Conservation (phyloP, 805 yeast genomes). For the Wickerhamomyces strasburgensis region DNA sequence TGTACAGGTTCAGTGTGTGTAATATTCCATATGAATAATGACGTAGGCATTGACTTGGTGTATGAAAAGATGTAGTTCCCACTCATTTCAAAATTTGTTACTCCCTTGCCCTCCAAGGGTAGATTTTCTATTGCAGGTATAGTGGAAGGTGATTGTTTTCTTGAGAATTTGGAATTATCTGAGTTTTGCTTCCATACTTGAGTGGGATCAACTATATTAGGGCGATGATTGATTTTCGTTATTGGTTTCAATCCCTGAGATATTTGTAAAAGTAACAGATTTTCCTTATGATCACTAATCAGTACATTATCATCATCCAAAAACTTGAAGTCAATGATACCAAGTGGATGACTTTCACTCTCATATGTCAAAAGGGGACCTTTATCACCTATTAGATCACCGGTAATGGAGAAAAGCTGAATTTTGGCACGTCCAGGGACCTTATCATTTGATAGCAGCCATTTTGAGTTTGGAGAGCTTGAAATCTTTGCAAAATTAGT, state of each 20-base stretch:
- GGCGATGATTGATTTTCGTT: slow-evolving; percentile 1
- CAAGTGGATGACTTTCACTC: slow-evolving; percentile 10
- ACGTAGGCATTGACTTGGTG: slow-evolving; percentile 13
- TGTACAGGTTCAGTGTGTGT: slow-evolving; percentile 2
- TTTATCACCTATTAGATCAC: slow-evolving; percentile 3
- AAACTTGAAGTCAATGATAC: slow-evolving; percentile 6
- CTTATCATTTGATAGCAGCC: slow-evolving; percentile 11
- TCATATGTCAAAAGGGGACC: slow-evolving; percentile 8
- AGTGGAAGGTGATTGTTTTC: slow-evolving; percentile 1
- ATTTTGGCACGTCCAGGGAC: slow-evolving; percentile 5
- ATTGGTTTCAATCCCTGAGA: slow-evolving; percentile 7
- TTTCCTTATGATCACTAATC: slow-evolving; percentile 16
- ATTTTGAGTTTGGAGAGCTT: slow-evolving; percentile 9
- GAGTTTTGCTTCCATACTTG: slow-evolving; percentile 12
- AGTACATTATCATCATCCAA: slow-evolving; percentile 11
- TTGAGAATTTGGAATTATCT: slow-evolving; percentile 6
- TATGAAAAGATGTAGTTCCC: slow-evolving; percentile 3
- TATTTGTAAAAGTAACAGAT: slow-evolving; percentile 4
- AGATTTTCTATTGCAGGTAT: slow-evolving; percentile 8
- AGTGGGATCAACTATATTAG: neutral
- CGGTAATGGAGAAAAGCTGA: slow-evolving; percentile 9
- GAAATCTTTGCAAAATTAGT: neutral
- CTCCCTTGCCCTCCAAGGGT: slow-evolving; percentile 5
- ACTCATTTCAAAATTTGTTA: slow-evolving; percentile 1
- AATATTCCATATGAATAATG: slow-evolving; percentile 14